Percentiles rank a stretch among this genome's conserved stretches.
These are phyloP conservation scores for Babesia bovis DNA, from an alignment of 169 alveolate genomes.

Conservation along the genomic window DNA sequence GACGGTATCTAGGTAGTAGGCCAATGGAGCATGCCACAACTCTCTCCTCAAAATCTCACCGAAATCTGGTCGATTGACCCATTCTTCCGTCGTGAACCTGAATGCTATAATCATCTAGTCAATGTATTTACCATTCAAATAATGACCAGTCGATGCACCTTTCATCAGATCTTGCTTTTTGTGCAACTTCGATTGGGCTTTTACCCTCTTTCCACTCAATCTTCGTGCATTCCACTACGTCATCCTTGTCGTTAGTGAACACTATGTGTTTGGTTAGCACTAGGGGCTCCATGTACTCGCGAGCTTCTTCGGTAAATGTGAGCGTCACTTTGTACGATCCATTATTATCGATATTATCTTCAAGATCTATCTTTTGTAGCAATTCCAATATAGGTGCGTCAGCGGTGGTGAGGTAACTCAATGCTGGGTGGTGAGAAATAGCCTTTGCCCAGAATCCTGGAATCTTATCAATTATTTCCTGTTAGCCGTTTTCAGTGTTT, in stretches of 20 bases:
- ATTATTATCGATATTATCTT: slow-evolving; percentile 86
- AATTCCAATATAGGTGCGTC: slow-evolving; percentile 81
- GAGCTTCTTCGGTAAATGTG: slow-evolving; percentile 81
- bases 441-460: slow-evolving; percentile 89
- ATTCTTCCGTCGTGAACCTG: slow-evolving; percentile 77
- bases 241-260: slow-evolving; percentile 79
- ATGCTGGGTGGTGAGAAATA: slow-evolving; percentile 83
- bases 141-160: slow-evolving; percentile 77
- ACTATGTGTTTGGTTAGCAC: slow-evolving; percentile 81
- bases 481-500: neutral
- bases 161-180: slow-evolving; percentile 58
- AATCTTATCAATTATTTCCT: slow-evolving; percentile 79
- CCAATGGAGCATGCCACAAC: slow-evolving; percentile 88
- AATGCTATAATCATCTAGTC: neutral
- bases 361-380: slow-evolving; percentile 77
- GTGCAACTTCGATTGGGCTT: slow-evolving; percentile 66
- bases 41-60: slow-evolving; percentile 89
- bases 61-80: slow-evolving; percentile 81
- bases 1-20: slow-evolving; percentile 77
- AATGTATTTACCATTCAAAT: slow-evolving; percentile 67
- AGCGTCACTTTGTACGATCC: slow-evolving; percentile 86
- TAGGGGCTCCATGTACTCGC: slow-evolving; percentile 84
- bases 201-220: slow-evolving; percentile 85
- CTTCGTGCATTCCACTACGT: slow-evolving; percentile 84
- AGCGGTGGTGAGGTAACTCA: slow-evolving; percentile 82